A percentile compares a stretch with the other conserved stretches of the same genome.
Conservation (phyloP, 257 asterid genomes). For the Lavandula angustifolia region DNA sequence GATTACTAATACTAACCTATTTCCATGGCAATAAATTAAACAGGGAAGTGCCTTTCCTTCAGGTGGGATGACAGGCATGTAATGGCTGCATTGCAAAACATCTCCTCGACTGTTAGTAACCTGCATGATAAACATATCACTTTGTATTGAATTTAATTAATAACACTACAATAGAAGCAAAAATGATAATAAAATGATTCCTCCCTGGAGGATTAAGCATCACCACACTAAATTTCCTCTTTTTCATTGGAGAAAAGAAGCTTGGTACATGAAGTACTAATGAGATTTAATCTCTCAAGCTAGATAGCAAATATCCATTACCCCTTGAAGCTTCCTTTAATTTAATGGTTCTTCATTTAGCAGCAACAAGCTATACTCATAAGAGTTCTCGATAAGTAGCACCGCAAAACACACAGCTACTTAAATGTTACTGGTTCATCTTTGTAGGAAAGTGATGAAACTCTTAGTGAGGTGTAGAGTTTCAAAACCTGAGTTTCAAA, state of each 20-base stretch:
- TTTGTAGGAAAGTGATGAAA: background rate
- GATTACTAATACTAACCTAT: conserved; percentile 65
- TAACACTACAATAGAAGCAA: conserved; percentile 11
- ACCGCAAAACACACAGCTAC: background rate
- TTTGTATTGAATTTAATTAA: conserved; percentile 9
- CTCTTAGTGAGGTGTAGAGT: conserved; percentile 6
- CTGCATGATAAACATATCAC: conserved; percentile 47
- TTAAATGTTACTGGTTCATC: background rate
- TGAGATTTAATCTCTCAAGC: background rate
- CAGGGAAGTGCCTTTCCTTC: conserved; percentile 79
- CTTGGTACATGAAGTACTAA: conserved; percentile 1
- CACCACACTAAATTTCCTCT: background rate
- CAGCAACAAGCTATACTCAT: background rate
- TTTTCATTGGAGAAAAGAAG: background rate
- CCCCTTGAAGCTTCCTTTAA: background rate
- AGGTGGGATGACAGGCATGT: conserved; percentile 66
- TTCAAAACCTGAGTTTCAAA: background rate
- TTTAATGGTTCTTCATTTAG: background rate
- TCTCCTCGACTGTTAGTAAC: conserved; percentile 75
- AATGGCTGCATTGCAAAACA: conserved; percentile 89
- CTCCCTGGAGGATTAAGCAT: conserved; percentile 5
- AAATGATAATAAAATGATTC: background rate
- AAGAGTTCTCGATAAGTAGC: background rate
- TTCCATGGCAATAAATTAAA: conserved; percentile 94
- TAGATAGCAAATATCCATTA: background rate